phyloP scores from a whole-genome alignment of 805 yeast species.

The Maudiozyma saulgeensis region DNA sequence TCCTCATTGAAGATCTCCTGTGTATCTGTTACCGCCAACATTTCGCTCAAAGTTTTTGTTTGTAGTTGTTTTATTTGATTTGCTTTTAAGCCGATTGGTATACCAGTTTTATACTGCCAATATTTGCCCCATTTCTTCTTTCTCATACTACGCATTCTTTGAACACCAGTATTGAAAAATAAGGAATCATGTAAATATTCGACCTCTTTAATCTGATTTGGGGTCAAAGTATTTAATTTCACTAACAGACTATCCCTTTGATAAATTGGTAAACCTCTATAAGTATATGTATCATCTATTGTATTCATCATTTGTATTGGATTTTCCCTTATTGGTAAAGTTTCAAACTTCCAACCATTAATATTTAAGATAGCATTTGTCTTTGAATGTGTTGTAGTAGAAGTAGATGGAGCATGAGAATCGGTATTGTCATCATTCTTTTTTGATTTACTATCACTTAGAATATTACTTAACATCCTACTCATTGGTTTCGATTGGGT shows the following conservation, averaged over 20 bases:
- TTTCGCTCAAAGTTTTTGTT: conserved; percentile 25
- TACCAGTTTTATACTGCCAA: conserved; percentile 38
- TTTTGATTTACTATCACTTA: conserved; percentile 6
- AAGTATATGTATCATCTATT: conserved; percentile 16
- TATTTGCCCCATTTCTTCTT: conserved; percentile 40
- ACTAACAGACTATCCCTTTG: conserved; percentile 20
- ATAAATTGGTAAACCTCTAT: conserved; percentile 38
- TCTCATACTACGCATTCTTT: conserved; percentile 34
- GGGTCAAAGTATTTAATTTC: conserved; percentile 27
- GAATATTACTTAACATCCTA: conserved; percentile 18
- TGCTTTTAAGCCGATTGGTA: conserved; percentile 26
- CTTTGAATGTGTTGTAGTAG: background rate
- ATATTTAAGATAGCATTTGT: conserved; percentile 12
- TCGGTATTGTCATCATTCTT: conserved; percentile 7
- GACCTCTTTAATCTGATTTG: conserved; percentile 35
- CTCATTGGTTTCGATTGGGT: conserved; percentile 11
- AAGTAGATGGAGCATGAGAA: background rate
- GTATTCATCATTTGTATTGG: conserved; percentile 6
- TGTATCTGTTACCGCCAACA: conserved; percentile 23
- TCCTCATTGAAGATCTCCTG: conserved; percentile 31
- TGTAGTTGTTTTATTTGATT: conserved; percentile 18
- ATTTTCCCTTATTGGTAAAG: conserved; percentile 12
- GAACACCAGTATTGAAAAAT: conserved; percentile 36
- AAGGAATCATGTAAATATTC: conserved; percentile 44
- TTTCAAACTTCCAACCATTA: conserved; percentile 28